phyloP scores from a whole-genome alignment of 2,329 filamentous ascomycete genomes.

The Coleophoma cylindrospora region DNA sequence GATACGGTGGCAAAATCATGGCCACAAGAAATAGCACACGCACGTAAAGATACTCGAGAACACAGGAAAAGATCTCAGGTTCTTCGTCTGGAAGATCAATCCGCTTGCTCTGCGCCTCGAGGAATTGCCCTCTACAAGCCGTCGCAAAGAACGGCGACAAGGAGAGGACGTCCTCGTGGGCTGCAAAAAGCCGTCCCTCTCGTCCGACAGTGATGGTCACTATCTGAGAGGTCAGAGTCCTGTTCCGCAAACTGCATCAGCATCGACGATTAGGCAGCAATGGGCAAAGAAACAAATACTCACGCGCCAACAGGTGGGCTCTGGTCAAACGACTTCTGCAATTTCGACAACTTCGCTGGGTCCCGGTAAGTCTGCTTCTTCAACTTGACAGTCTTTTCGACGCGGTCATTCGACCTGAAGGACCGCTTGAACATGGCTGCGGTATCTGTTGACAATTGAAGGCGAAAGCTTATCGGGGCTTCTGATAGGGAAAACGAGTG shows the following conservation, averaged over 20 bases:
- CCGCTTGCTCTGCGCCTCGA: slow-evolving; percentile 72
- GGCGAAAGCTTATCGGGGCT: slow-evolving; percentile 12
- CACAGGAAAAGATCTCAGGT: slow-evolving; percentile 86
- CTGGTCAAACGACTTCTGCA: slow-evolving; percentile 74
- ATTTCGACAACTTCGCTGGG: slow-evolving; percentile 73
- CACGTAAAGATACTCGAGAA: slow-evolving; percentile 89
- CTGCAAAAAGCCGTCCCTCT: slow-evolving; percentile 87
- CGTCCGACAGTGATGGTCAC: slow-evolving; percentile 79
- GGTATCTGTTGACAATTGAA: slow-evolving; percentile 16
- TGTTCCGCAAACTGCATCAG: slow-evolving; percentile 12
- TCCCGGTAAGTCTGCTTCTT: slow-evolving; percentile 71
- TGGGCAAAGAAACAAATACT: slow-evolving; percentile 15
- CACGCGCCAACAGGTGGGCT: slow-evolving; percentile 46
- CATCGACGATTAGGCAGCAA: slow-evolving; percentile 8
- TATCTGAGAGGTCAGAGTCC: slow-evolving; percentile 58
- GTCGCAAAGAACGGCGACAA: slow-evolving; percentile 80
- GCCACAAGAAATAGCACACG: slow-evolving; percentile 1
- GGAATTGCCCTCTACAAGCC: slow-evolving; percentile 66
- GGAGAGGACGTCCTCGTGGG: slow-evolving; percentile 86
- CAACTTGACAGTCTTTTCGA: slow-evolving; percentile 82
- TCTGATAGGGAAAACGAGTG: slow-evolving; percentile 21
- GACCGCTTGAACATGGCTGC: slow-evolving; percentile 87
- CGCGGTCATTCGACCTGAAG: slow-evolving; percentile 77
- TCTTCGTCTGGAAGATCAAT: slow-evolving; percentile 71
- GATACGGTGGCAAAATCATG: not conserved